Evolutionary conservation across 352 stramenopile genomes (phyloP).

Genomic region (Phytophthora multivora): DNA sequence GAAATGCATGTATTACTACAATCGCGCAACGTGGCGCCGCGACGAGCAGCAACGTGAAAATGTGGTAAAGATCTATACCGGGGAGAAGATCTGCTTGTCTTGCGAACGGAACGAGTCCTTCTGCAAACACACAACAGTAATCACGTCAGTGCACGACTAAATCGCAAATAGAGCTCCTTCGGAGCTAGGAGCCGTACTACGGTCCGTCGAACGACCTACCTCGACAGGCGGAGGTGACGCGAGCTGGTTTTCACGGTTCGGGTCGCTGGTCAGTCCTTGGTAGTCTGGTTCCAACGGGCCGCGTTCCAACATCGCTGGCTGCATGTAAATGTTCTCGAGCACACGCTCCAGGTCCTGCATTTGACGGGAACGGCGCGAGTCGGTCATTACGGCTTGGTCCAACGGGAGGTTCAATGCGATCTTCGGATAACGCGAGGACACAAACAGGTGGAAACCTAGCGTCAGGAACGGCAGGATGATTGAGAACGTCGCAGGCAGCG

Average conservation of each 20-base stretch:
- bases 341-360: slow-evolving; percentile 58
- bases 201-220: slow-evolving; percentile 30
- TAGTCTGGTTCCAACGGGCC: slow-evolving; percentile 78
- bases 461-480: slow-evolving; percentile 76
- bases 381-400: slow-evolving; percentile 75
- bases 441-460: slow-evolving; percentile 71
- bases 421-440: slow-evolving; percentile 68
- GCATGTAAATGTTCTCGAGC: slow-evolving; percentile 72
- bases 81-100: slow-evolving; percentile 41
- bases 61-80: slow-evolving; percentile 35
- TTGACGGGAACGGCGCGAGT: slow-evolving; percentile 60
- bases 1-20: slow-evolving; percentile 43
- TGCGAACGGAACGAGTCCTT: slow-evolving; percentile 42
- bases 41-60: slow-evolving; percentile 9
- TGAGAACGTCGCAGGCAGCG: slow-evolving; percentile 56
- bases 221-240: slow-evolving; percentile 65
- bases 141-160: slow-evolving; percentile 18
- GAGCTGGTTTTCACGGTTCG: slow-evolving; percentile 63
- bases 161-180: not conserved
- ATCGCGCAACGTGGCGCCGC: slow-evolving; percentile 14
- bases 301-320: slow-evolving; percentile 68
- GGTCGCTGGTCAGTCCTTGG: slow-evolving; percentile 67
- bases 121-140: slow-evolving; percentile 28
- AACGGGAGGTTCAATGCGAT: slow-evolving; percentile 73
- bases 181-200: too few relatives aligned